Evolutionary conservation across 495 filamentous ascomycete species (phyloP).

Genomic region (Chaetomium tenue): DNA sequence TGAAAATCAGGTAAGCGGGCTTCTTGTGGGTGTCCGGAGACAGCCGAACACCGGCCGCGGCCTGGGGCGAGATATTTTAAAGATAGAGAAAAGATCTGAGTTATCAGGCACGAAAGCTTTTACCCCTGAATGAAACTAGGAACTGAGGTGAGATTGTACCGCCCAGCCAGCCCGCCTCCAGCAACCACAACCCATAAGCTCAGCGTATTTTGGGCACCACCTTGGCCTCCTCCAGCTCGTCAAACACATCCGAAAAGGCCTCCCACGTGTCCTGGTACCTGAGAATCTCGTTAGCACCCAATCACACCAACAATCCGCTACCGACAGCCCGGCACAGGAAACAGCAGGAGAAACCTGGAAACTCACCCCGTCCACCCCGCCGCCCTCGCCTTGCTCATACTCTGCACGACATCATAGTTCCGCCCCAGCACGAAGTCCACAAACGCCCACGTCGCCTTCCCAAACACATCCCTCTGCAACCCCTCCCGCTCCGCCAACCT

Average conservation of each 20-base stretch:
- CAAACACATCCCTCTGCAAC: constrained; percentile 49
- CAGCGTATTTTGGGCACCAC: constrained; percentile 33
- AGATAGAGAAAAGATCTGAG: constrained; percentile 1
- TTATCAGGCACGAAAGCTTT: neutral
- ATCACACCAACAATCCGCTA: neutral
- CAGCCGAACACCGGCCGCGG: neutral
- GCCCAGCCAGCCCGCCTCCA: neutral
- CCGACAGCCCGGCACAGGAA: no score
- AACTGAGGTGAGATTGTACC: neutral
- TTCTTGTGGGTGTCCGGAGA: no score
- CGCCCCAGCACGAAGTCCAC: constrained; percentile 52
- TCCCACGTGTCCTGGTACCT: constrained; percentile 55
- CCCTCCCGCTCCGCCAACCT: constrained; percentile 47
- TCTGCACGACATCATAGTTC: constrained; percentile 49
- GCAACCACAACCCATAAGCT: neutral
- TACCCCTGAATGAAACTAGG: neutral
- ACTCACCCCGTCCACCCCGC: constrained; percentile 45
- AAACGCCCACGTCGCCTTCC: constrained; percentile 59
- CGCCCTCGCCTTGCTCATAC: constrained; percentile 59
- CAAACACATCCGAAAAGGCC: constrained; percentile 47
- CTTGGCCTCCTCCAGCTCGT: constrained; percentile 44
- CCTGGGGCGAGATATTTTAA: neutral
- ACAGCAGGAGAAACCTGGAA: no score
- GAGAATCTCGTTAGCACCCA: neutral
- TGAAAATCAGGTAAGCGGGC: no score